These are phyloP conservation scores for Dryas octopetala DNA, from an alignment of 306 rosid species.

Conservation along the genomic window DNA sequence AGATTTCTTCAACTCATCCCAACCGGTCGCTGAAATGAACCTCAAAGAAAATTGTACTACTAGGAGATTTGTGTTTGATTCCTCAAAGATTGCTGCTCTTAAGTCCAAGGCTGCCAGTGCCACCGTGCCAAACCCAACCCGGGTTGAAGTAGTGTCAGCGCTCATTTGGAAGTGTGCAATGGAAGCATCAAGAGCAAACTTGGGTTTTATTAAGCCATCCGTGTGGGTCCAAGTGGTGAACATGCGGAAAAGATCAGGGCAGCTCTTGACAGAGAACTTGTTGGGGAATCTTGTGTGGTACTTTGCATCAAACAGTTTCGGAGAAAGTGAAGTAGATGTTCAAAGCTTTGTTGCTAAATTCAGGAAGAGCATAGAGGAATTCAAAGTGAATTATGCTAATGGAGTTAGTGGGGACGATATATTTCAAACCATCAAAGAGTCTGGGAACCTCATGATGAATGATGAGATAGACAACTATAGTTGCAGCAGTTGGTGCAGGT, in stretches of 20 bases:
- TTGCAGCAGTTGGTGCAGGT: conserved; percentile 25
- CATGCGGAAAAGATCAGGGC: conserved; percentile 28
- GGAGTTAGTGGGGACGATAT: not conserved
- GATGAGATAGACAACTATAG: not conserved
- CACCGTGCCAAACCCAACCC: conserved; percentile 18
- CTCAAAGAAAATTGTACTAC: conserved; percentile 11
- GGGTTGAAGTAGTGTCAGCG: conserved; percentile 38
- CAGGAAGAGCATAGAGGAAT: conserved; percentile 6
- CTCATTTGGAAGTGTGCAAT: conserved; percentile 52
- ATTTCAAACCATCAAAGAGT: not conserved
- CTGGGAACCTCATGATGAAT: not conserved
- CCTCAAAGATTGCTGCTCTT: conserved; percentile 27
- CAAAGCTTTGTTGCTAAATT: conserved; percentile 10
- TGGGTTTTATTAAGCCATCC: conserved; percentile 16
- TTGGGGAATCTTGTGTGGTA: conserved; percentile 45
- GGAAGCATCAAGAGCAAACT: conserved; percentile 21
- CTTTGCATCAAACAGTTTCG: not conserved
- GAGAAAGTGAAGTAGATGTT: not conserved
- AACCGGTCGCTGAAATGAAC: not conserved
- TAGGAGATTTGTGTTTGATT: conserved; percentile 40
- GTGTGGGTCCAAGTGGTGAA: conserved; percentile 37
- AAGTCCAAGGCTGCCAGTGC: conserved; percentile 26
- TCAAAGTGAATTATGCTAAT: not conserved
- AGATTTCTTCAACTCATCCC: not conserved
- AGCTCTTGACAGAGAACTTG: conserved; percentile 19